These are phyloP conservation scores for Polytrichum formosum DNA, from an alignment of 225 moss, liverwort and hornwort species.

Conservation along the genomic window DNA sequence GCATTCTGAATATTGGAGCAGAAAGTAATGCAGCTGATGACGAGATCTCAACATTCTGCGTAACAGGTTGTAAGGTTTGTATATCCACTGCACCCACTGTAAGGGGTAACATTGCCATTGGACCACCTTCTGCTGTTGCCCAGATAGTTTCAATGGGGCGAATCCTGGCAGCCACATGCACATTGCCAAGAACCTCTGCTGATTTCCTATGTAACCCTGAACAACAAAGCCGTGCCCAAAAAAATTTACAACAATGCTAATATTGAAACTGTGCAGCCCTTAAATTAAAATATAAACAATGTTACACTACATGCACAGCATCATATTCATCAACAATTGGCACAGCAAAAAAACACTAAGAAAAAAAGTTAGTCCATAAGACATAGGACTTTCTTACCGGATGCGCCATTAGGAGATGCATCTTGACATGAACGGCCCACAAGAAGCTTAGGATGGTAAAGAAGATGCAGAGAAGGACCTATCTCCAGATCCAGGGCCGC, in stretches of 20 bases:
- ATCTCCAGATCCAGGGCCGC: constrained; percentile 85
- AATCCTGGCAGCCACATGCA: constrained; percentile 84
- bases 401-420: constrained; percentile 83
- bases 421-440: constrained; percentile 90
- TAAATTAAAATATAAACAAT: too few species aligned
- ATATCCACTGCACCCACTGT: constrained; percentile 84
- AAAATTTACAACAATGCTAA: neutral
- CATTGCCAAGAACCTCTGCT: constrained; percentile 95
- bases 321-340: too few species aligned
- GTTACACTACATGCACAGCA: too few species aligned
- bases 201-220: constrained; percentile 94
- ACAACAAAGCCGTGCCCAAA: constrained; percentile 14
- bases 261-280: neutral
- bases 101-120: constrained; percentile 84
- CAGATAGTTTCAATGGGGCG: constrained; percentile 91
- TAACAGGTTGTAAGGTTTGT: constrained; percentile 73
- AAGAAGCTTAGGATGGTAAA: constrained; percentile 97
- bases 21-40: constrained; percentile 77
- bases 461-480: constrained; percentile 84
- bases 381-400: constrained; percentile 52
- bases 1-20: constrained; percentile 85
- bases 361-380: constrained; percentile 13
- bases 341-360: constrained; percentile 37
- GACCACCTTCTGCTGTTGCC: constrained; percentile 99
- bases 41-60: constrained; percentile 68